Percentiles rank a stretch among this genome's conserved stretches.
phyloP scores from a whole-genome alignment of 1,284 basidiomycete species.

The Heliocybe sulcata region DNA sequence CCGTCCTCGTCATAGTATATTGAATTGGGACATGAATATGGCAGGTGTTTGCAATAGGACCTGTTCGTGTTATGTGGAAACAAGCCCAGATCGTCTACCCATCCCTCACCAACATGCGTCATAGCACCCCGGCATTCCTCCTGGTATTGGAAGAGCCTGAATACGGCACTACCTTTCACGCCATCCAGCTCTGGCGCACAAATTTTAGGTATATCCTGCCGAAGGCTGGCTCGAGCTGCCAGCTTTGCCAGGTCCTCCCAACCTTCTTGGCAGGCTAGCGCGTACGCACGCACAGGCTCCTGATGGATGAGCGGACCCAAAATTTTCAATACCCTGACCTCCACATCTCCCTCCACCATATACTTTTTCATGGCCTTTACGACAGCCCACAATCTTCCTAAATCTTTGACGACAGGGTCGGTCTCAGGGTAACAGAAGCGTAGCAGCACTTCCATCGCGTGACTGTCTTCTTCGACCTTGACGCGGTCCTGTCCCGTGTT shows the following conservation, averaged over 20 bases:
- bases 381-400: constrained; percentile 5
- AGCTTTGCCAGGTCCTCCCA: constrained; percentile 7
- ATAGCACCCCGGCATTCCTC: not conserved
- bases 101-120: no score
- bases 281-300: constrained; percentile 9
- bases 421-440: constrained; percentile 1
- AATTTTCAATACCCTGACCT: not conserved
- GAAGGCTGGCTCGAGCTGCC: constrained; percentile 7
- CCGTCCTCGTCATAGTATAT: no score
- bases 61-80: no score
- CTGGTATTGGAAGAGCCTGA: constrained; percentile 7
- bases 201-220: not conserved
- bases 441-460: not conserved
- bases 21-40: no score
- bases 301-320: not conserved
- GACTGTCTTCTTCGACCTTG: not conserved
- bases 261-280: constrained; percentile 6
- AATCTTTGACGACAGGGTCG: constrained; percentile 3
- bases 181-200: constrained; percentile 10
- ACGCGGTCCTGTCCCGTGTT: not conserved
- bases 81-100: no score
- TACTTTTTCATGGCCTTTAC: constrained; percentile 17
- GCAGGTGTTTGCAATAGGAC: no score
- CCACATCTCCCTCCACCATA: constrained; percentile 10
- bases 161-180: constrained; percentile 6